These are phyloP conservation scores for Panaeolus papilionaceus DNA, from an alignment of 768 basidiomycete genomes.

Conservation along the genomic window DNA sequence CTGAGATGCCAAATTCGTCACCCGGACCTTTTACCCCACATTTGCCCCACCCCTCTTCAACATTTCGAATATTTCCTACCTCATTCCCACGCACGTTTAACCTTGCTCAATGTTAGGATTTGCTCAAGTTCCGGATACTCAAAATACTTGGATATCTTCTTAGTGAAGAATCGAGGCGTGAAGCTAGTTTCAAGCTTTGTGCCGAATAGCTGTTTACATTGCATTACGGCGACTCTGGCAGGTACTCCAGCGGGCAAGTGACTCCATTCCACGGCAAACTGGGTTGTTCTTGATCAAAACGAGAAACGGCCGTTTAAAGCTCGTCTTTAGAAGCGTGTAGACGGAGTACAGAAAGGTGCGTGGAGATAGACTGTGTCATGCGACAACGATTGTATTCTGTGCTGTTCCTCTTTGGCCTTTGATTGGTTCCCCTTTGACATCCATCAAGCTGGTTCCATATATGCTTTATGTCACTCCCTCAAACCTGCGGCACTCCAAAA, in stretches of 20 bases:
- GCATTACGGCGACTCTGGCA: not conserved
- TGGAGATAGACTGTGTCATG: not conserved
- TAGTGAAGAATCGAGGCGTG: not conserved
- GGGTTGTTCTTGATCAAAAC: not conserved
- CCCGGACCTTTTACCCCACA: conserved; percentile 12
- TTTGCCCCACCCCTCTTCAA: not conserved
- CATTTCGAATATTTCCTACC: not conserved
- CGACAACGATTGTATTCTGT: not conserved
- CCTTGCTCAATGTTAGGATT: not conserved
- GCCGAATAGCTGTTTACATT: not conserved
- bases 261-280: not conserved
- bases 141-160: not conserved
- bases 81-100: conserved; percentile 1
- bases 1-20: not conserved
- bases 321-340: not conserved
- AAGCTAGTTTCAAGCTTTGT: not conserved
- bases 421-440: conserved; percentile 6
- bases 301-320: not conserved
- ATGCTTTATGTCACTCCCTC: not conserved
- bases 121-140: conserved; percentile 9
- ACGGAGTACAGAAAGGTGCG: not conserved
- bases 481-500: conserved; percentile 9
- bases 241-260: not conserved
- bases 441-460: conserved; percentile 3
- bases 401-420: not conserved